These are phyloP conservation scores for Prunus dulcis DNA, from an alignment of 306 rosid species.

Conservation along the genomic window DNA sequence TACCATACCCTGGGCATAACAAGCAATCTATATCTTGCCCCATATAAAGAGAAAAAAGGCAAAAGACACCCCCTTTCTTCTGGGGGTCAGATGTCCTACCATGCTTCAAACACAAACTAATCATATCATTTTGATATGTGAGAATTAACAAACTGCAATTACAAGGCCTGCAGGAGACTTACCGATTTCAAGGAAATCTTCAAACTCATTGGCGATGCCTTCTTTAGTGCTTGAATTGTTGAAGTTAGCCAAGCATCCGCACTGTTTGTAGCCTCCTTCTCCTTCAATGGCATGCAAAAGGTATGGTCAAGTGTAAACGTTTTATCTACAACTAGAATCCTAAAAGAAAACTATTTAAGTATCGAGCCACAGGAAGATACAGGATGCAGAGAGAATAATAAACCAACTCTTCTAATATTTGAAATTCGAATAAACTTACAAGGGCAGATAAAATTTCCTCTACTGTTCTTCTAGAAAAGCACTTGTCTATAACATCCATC, in stretches of 20 bases:
- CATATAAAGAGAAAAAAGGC: neutral
- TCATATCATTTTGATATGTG: neutral
- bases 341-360: neutral
- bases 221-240: constrained; percentile 59
- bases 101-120: neutral
- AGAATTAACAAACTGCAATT: neutral
- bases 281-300: constrained; percentile 43
- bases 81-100: neutral
- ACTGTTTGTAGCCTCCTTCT: constrained; percentile 44
- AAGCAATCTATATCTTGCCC: neutral
- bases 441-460: constrained; percentile 78
- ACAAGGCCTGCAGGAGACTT: neutral
- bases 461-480: constrained; percentile 70
- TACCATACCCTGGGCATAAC: neutral
- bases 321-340: constrained; percentile 13
- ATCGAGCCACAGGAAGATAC: neutral
- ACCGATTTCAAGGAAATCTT: constrained; percentile 83
- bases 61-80: neutral
- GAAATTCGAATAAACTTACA: constrained; percentile 46
- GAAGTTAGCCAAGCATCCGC: constrained; percentile 57
- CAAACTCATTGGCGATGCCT: constrained; percentile 82
- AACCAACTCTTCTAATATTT: neutral
- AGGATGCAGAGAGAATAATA: neutral
- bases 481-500: constrained; percentile 67
- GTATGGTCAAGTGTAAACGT: constrained; percentile 16